Percentiles rank a stretch among this genome's conserved stretches.
Evolutionary conservation across 2,329 filamentous ascomycete genomes (phyloP).

Genomic region (Aspergillaceae sp.): DNA sequence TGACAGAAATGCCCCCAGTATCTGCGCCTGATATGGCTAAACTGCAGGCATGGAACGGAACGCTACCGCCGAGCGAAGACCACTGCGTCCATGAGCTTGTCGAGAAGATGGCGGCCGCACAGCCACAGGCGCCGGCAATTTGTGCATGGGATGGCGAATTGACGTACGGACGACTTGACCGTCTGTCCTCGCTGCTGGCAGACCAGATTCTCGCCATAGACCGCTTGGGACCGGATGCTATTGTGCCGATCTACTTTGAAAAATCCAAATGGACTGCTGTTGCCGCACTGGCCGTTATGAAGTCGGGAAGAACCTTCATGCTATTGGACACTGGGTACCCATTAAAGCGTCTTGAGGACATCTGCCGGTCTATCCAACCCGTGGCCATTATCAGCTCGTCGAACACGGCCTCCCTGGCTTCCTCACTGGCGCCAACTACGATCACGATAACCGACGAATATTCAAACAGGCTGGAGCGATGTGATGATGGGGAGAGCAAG

Average conservation of each 20-base stretch:
- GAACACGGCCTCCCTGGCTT: too few species aligned
- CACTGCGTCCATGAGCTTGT: slow-evolving; percentile 3
- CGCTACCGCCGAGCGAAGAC: not conserved
- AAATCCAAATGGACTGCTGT: slow-evolving; percentile 24
- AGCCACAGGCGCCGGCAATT: slow-evolving; percentile 7
- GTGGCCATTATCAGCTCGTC: not conserved
- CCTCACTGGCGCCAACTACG: too few species aligned
- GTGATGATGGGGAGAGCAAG: too few species aligned
- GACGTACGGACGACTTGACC: slow-evolving; percentile 18
- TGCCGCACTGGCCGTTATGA: slow-evolving; percentile 19
- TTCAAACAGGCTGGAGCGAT: too few species aligned
- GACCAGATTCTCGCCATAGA: slow-evolving; percentile 18
- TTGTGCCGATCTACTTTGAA: slow-evolving; percentile 22
- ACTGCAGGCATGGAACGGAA: slow-evolving; percentile 4
- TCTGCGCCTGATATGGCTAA: not conserved
- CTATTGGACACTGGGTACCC: slow-evolving; percentile 20
- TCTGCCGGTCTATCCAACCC: not conserved
- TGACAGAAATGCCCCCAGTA: not conserved
- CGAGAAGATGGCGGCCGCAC: slow-evolving; percentile 1
- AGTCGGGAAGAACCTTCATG: slow-evolving; percentile 19
- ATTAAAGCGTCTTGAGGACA: slow-evolving; percentile 11
- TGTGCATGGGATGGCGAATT: slow-evolving; percentile 22
- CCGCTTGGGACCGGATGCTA: slow-evolving; percentile 18
- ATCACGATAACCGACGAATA: too few species aligned
- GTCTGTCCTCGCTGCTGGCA: slow-evolving; percentile 21